Percentiles rank a stretch among this genome's conserved stretches.
phyloP scores from a whole-genome alignment of 169 alveolate species.

The Fabrea salina region DNA sequence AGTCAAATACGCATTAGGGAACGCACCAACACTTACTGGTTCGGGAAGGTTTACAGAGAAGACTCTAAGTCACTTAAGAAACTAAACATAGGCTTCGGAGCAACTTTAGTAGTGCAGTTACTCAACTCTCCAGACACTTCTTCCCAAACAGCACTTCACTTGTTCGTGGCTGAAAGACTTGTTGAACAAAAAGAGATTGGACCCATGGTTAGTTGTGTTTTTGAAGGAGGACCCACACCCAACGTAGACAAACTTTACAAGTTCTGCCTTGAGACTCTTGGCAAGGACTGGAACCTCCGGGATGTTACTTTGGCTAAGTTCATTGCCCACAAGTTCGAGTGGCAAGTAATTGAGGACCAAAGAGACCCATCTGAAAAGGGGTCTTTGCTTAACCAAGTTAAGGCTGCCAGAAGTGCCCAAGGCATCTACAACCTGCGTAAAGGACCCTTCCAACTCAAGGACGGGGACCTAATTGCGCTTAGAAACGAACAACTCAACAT shows the following conservation, averaged over 20 bases:
- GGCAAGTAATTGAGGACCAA: background rate
- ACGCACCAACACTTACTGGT: conserved; percentile 37
- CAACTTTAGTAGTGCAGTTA: conserved; percentile 40
- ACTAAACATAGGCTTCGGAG: conserved; percentile 42
- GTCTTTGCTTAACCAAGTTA: background rate
- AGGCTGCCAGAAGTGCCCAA: conserved; percentile 32
- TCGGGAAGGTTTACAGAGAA: conserved; percentile 49
- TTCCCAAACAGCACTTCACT: background rate
- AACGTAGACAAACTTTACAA: conserved; percentile 22
- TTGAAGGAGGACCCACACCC: conserved; percentile 15
- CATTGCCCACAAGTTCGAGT: background rate
- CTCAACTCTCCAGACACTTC: conserved; percentile 33
- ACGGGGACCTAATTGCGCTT: conserved; percentile 51
- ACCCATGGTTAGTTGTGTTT: background rate
- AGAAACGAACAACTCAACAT: conserved; percentile 38
- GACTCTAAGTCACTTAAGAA: conserved; percentile 42
- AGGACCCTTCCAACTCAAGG: conserved; percentile 47
- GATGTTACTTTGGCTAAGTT: background rate
- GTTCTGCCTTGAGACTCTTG: conserved; percentile 25
- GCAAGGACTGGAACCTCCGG: conserved; percentile 6
- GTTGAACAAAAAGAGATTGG: background rate
- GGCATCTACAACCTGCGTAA: conserved; percentile 43
- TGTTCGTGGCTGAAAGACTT: background rate
- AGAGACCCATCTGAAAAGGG: conserved; percentile 5
- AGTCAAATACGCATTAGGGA: conserved; percentile 39